These are phyloP conservation scores for Fallopia convolvulus DNA, from an alignment of 148 eudicot genomes.

Conservation along the genomic window DNA sequence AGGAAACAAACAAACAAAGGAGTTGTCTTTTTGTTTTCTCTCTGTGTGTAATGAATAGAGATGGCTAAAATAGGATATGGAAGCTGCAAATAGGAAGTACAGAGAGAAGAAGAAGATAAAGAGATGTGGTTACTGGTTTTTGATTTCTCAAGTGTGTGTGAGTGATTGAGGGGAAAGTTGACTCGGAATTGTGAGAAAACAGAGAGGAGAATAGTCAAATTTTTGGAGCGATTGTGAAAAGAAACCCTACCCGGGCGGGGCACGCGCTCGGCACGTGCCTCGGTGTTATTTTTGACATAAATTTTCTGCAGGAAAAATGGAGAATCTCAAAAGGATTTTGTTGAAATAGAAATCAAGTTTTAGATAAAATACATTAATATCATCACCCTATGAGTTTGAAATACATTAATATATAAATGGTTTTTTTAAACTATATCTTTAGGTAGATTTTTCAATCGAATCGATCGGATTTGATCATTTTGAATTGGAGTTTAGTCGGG, in stretches of 20 bases:
- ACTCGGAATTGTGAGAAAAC: not conserved
- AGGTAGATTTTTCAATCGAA: too few relatives aligned
- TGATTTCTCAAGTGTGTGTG: not conserved
- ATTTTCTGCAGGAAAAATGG: too few relatives aligned
- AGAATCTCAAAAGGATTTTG: too few relatives aligned
- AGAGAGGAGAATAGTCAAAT: conserved; percentile 3
- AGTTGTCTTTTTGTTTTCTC: not conserved
- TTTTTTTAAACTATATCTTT: too few relatives aligned
- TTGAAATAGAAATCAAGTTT: too few relatives aligned
- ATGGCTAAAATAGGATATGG: not conserved
- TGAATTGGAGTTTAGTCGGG: too few relatives aligned
- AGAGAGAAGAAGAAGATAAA: not conserved
- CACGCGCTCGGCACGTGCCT: not conserved
- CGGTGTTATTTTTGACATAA: not conserved
- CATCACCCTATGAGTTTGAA: too few relatives aligned
- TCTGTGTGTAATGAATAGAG: not conserved
- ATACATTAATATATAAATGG: too few relatives aligned
- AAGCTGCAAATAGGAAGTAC: not conserved
- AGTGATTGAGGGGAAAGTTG: not conserved
- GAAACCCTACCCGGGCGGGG: not conserved
- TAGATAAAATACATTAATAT: too few relatives aligned
- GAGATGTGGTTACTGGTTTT: not conserved
- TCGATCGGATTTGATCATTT: too few relatives aligned
- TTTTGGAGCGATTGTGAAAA: not conserved
- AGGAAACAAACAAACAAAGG: not conserved